Base-by-base conservation (phyloP, 768 basidiomycete genomes). In the Lepiota brunneoincarnata region DNA sequence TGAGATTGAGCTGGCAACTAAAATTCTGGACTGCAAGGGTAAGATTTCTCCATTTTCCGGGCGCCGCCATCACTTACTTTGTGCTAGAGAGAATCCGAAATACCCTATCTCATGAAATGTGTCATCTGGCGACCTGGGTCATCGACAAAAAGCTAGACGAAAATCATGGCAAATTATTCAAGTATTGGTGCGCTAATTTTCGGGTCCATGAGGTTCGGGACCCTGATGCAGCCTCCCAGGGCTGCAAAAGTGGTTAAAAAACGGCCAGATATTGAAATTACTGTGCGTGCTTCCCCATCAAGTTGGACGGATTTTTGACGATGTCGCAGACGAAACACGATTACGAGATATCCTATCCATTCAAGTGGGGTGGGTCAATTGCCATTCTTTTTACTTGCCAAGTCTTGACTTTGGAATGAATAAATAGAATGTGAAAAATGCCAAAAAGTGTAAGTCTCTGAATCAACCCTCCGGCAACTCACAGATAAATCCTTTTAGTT, bases 31-130 rank as follows among this genome's bases (percentile, higher is more conserved):
- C 58, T 81, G 78, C 46, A 80, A 89, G 59, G 89, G 91, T 90
- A 53, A 54, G 74, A 7, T n/a, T 53, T 35, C 10, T 45, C 20
- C n/a, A 15, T 23, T 11, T 12, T 52, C 28, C 23, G 6, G 34
- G 21, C 21, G 18, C 14, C 36, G 9, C 20, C 23, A 1, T n/a
- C 18, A 37, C 24, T 12, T 18, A 11, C 18, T 24, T 43, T 24
- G 26, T 48, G 2, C n/a, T 54, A 93, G 92, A 90, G 50, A 82
- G 91, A 36, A 87, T 94, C 45, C 76, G 86, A 34, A 86, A 87
- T 62, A 94, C 92, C 1, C 70, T 95, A 11, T 84, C 89, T 26
- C 93, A 95, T 61, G 93, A 95, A 67, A 93, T 94, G 91, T 94
- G 92, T 61, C 93, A 94, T 71, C 68, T 95, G 31, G 93, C 93